Evolutionary conservation across 2,329 filamentous ascomycete species (phyloP).

Genomic region (Colletotrichum eleusines): DNA sequence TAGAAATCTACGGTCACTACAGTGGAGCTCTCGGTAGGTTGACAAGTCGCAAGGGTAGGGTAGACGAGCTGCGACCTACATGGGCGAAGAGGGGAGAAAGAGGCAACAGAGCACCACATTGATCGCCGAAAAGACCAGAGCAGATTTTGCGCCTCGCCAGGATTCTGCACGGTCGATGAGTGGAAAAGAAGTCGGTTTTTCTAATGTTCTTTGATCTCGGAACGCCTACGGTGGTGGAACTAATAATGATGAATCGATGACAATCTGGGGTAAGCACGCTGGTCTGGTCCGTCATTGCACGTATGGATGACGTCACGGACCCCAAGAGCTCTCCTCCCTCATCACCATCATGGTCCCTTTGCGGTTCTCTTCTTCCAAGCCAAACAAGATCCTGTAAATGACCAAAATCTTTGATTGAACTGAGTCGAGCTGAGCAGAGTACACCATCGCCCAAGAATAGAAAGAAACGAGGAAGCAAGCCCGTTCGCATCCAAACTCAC

Average conservation of each 20-base stretch:
- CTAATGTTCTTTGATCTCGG: background rate
- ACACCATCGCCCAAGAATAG: background rate
- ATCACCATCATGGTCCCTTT: background rate
- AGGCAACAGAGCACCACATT: background rate
- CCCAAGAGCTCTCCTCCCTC: constrained; percentile 1
- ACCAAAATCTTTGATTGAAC: background rate
- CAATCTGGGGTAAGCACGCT: constrained; percentile 15
- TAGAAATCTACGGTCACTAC: no score
- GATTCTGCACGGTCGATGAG: background rate
- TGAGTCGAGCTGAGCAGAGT: background rate
- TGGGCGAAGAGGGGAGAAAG: background rate
- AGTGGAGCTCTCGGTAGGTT: background rate
- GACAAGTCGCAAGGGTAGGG: background rate
- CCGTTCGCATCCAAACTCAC: background rate
- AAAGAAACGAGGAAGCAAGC: background rate
- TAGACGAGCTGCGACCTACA: background rate
- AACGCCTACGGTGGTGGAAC: constrained; percentile 3
- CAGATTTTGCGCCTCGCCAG: background rate
- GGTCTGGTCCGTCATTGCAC: constrained; percentile 10
- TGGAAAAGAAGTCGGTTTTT: background rate
- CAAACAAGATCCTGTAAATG: background rate
- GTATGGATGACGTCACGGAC: constrained; percentile 36
- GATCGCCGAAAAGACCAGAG: background rate
- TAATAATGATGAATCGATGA: constrained; percentile 18
- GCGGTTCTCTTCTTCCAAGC: no score